Evolutionary conservation across 169 alveolate species (phyloP), one percentile per base, ranked within the genome.

Genomic region (Prorocentrum cordatum): DNA sequence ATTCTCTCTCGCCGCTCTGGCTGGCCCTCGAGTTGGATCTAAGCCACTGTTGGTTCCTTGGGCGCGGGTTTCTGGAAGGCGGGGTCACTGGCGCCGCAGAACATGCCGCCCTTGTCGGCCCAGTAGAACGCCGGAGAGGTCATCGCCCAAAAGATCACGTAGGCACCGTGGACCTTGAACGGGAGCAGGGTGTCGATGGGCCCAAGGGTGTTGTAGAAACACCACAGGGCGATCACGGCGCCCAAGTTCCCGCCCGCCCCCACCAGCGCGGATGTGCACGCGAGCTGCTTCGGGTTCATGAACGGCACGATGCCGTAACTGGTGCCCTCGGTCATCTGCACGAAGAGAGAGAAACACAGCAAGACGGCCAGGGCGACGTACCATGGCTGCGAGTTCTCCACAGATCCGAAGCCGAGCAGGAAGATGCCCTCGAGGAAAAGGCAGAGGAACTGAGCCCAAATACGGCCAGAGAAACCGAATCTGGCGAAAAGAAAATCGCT

Each of bases 271-370:
- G 71, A 61, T 36, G 26, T 36, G 7, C 20, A 6, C 10, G 71
- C 71, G 27, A 61, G 38, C 71, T 61, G 71, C 22, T 61, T 33
- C 72, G 26, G 35, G 62, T 36, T 38, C 64, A 70, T 42, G 39
- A 42, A 70, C 7, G 82, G 82, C 35, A 70, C 82, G 38, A 70
- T 70, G 35, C 64, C 82, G 61, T 26, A 77, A 39, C 64, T 35
- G 31, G 89, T 59, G 6, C 89, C 89, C 36, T 79, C 89, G 0
- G 75, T 70, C 89, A 79, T 59, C 89, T 79, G 89, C 26, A 79
- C 89, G 71, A 79, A 79, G 22, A 79, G 35, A 16, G 77, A 59
- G 77, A 79, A 79, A 47, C 7, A 38, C 7, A 79, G n/a, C 16
- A 79, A 67, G 31, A 58, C 64, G 0, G 67, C 89, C 67, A 79